Base-by-base conservation (phyloP, 805 yeast species). In the Kazachstania martiniae region DNA sequence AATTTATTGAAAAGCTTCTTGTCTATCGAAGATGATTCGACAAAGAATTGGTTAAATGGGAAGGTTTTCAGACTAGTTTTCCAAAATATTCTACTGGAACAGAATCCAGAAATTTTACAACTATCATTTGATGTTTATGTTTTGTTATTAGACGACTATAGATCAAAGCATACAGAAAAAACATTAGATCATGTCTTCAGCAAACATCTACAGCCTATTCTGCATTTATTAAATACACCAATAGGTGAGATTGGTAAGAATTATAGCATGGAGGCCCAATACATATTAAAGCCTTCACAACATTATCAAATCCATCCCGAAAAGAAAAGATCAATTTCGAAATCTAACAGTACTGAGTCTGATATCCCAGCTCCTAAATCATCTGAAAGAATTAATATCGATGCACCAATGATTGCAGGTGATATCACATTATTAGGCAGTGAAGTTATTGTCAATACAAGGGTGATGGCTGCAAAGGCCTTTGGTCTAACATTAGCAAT, bases 161-260 rank as follows among this genome's bases (percentile, higher is more conserved):
- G 47, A 26, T 38, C 51, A 5, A 49, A 49, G 19, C 54, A 53
- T 23, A 43, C 53, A 3, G 62, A 57, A n/a, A 52, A 65, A 9
- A 41, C 61, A 2, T 55, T 80, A 40, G 81, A 75, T 29, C 61
- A 56, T 2, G 53, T 73, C 2, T 72, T 85, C 40, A 55, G 62
- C 3, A 59, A 62, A 4, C 87, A 82, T 47, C 59, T 72, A 30
- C 62, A 61, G 29, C 79, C 85, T 6, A 62, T 78, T 38, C 58
- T 80, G 33, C 70, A 75, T 12, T 62, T 91, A 27, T 50, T 85
- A 28, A 77, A 84, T 78, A 89, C 97, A 0, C 99, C 99, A 3
- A 81, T 91, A 37, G 98, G 99, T 39, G 75, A 86, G 34, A 81
- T 94, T 4, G 75, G 97, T 41, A 82, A 79, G 52, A 82, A 78